phyloP scores from a whole-genome alignment of 371 early-diverging fungal species.

The Syncephalastrum contaminatum region DNA sequence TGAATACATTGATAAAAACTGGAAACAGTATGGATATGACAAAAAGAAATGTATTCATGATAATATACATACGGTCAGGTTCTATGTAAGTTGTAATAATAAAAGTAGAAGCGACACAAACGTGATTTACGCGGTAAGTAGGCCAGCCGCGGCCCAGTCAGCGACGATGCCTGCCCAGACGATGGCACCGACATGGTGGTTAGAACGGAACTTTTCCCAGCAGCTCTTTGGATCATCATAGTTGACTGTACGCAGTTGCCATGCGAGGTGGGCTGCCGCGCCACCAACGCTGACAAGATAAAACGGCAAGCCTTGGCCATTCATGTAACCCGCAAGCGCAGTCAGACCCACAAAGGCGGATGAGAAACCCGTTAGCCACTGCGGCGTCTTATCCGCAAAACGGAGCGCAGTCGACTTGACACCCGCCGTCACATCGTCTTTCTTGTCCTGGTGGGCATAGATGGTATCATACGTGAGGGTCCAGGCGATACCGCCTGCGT shows the following conservation, averaged over 20 bases:
- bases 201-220: slow-evolving; percentile 75
- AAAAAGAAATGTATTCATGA: too few species aligned
- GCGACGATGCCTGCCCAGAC: slow-evolving; percentile 72
- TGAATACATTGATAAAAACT: too few species aligned
- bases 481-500: slow-evolving; percentile 88
- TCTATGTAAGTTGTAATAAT: too few species aligned
- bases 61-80: too few species aligned
- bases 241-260: slow-evolving; percentile 79
- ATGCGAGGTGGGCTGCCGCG: slow-evolving; percentile 73
- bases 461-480: slow-evolving; percentile 96
- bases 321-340: slow-evolving; percentile 76
- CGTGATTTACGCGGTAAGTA: neutral
- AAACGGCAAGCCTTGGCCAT: slow-evolving; percentile 74
- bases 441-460: slow-evolving; percentile 94
- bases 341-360: slow-evolving; percentile 66
- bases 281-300: slow-evolving; percentile 73
- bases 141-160: slow-evolving; percentile 31
- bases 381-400: slow-evolving; percentile 76
- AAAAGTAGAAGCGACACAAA: too few species aligned
- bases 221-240: slow-evolving; percentile 66
- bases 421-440: slow-evolving; percentile 82
- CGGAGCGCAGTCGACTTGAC: slow-evolving; percentile 91
- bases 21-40: too few species aligned
- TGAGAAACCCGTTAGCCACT: slow-evolving; percentile 75
- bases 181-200: slow-evolving; percentile 76